Base-by-base conservation (phyloP, 2,329 filamentous ascomycete species). In the Drechslerella dactyloides region DNA sequence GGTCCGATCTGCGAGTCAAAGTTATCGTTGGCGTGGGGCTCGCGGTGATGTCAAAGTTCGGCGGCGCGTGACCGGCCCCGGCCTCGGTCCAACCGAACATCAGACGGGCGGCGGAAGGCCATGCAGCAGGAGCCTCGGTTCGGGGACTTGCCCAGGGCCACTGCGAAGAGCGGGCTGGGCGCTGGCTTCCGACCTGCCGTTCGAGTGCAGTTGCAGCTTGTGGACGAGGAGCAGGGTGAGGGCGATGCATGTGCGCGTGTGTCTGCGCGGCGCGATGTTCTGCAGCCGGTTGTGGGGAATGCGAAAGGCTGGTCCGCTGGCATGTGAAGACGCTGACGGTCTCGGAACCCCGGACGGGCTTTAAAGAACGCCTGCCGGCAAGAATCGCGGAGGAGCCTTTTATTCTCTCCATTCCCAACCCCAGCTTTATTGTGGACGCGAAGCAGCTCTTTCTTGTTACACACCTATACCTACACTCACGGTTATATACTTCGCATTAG, bases 81-180 rank as follows among this genome's bases (percentile, higher is more conserved):
- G 44, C 44, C 44, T 48, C 44, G 44, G 44, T 11, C 44, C 44
- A 48, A 23, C 44, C 44, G 44, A 48, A 11, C n/a, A 19, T 10
- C 13, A 13, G 15, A 13, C 37, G 15, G 37, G 5, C 27, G 27
- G 27, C 27, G 27, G 27, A 33, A 33, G 27, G 27, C 27, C 27
- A 42, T 42, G 37, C 37, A 42, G 37, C 37, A 42, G 13, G 5
- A 42, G 37, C 37, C 37, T 42, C 37, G 37, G 37, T 17, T 42
- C 37, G 37, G 37, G 37, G 37, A 42, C 37, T n/a, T 42, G 37
- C 37, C 37, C 37, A 42, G n/a, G 37, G 27, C 27, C 27, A 8
- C 8, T 8, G 27, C 27, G 27, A 42, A 13, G 5, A 13, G 13
- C 37, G 37, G 11, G n/a, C 37, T 42, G 37, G n/a, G 37, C 13